Evolutionary conservation across 805 yeast genomes (phyloP), one percentile per base, ranked within the genome.

Genomic region (Metahyphopichia silvanorum): DNA sequence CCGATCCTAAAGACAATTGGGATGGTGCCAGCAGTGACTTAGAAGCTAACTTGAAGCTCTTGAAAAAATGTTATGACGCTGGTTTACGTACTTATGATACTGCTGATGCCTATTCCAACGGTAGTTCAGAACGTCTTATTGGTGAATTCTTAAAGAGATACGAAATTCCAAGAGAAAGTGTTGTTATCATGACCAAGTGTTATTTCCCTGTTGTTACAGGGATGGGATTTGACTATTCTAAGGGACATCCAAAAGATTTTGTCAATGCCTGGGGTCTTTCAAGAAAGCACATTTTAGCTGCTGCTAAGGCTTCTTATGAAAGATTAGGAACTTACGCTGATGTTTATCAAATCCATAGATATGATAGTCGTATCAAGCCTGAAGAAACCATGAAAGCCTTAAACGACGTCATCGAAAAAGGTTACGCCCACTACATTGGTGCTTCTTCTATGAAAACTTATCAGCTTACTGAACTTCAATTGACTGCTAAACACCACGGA

Each of bases 361-460:
- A 64, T 27, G 84, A 79, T 50, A 45, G 46, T 13, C 46, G 53
- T 2, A 63, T 71, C 5, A 75, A 79, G 18, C 61, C 65, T 34
- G 64, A 61, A 29, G 84, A 78, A 43, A 71, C 66, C 20, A 76
- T 79, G 80, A 68, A 55, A 41, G 72, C 82, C 1, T 57, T 78
- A 44, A 71, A 79, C 46, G 77, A n/a, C n/a, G n/a, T n/a, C n/a
- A n/a, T n/a, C n/a, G n/a, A n/a, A n/a, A n/a, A n/a, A n/a, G n/a
- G n/a, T n/a, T n/a, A n/a, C n/a, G n/a, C n/a, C n/a, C n/a, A n/a
- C n/a, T n/a, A n/a, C n/a, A n/a, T n/a, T n/a, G n/a, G n/a, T n/a
- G n/a, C n/a, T n/a, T n/a, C n/a, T 71, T 56, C 79, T 1, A 79
- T 79, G 84, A 60, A 62, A 42, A 69, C 79, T 2, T 52, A 58